phyloP scores from a whole-genome alignment of 495 filamentous ascomycete genomes.

The Rhypophila decipiens region DNA sequence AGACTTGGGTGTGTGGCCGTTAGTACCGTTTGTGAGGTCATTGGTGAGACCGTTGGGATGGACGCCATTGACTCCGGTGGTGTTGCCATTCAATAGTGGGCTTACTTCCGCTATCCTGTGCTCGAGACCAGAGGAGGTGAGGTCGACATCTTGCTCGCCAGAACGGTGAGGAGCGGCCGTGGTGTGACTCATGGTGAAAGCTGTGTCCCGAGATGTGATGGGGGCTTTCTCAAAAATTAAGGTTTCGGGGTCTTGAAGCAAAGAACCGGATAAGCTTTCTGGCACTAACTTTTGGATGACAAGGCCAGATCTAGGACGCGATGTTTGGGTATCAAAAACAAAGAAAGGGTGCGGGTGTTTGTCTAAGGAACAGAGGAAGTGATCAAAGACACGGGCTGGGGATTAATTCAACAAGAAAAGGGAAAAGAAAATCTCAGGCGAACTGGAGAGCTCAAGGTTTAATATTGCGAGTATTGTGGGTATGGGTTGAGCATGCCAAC shows the following conservation, averaged over 20 bases:
- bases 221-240: too few relatives aligned
- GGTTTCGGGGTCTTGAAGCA: too few relatives aligned
- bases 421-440: conserved; percentile 1
- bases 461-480: neutral
- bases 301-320: too few relatives aligned
- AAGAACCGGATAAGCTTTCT: too few relatives aligned
- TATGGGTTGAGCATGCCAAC: too few relatives aligned
- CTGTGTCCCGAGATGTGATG: too few relatives aligned
- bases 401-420: neutral
- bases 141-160: conserved; percentile 30
- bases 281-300: too few relatives aligned
- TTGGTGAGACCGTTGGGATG: too few relatives aligned
- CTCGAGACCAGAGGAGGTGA: conserved; percentile 37
- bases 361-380: neutral
- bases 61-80: conserved; percentile 20
- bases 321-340: neutral
- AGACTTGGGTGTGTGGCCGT: conserved; percentile 14
- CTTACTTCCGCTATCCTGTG: conserved; percentile 30
- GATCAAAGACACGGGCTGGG: neutral
- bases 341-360: neutral
- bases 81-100: conserved; percentile 5
- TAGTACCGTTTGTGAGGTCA: conserved; percentile 14
- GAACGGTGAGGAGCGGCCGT: too few relatives aligned
- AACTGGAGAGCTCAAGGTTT: conserved; percentile 2
- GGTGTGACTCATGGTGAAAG: conserved; percentile 26